Percentiles rank a stretch among this genome's conserved stretches.
Evolutionary conservation across 306 rosid genomes (phyloP).

Genomic region (Crotalaria pallida): DNA sequence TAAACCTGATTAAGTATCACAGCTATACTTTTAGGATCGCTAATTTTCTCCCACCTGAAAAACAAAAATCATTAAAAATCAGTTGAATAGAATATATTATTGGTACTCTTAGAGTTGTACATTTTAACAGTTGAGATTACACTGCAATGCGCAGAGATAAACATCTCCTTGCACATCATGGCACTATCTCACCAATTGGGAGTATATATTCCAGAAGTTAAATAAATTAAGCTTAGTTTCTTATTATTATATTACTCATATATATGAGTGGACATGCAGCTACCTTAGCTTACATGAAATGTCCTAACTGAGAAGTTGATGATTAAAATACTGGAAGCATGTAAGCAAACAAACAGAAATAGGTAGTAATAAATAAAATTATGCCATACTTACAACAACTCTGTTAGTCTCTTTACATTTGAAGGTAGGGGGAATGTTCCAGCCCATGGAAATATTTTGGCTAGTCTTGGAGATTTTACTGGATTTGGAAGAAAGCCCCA

Average conservation of each 20-base stretch:
- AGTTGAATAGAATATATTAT: neutral
- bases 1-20: slow-evolving; percentile 82
- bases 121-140: neutral
- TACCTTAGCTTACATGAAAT: neutral
- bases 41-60: slow-evolving; percentile 89
- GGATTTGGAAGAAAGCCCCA: slow-evolving; percentile 96
- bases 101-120: neutral
- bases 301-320: neutral
- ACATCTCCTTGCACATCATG: neutral
- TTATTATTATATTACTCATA: neutral
- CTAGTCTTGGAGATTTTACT: slow-evolving; percentile 55
- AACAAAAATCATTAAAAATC: neutral
- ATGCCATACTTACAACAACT: slow-evolving; percentile 56
- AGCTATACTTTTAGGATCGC: slow-evolving; percentile 78
- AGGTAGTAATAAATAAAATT: neutral
- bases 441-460: slow-evolving; percentile 75
- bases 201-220: neutral
- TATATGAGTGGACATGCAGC: neutral
- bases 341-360: neutral
- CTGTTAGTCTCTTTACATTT: slow-evolving; percentile 59
- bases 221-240: neutral
- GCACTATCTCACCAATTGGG: neutral
- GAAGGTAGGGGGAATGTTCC: slow-evolving; percentile 88
- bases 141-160: neutral
- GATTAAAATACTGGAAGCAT: neutral